Conservation (phyloP, 2,329 filamentous ascomycete species). For the Trichoderma sp. region DNA sequence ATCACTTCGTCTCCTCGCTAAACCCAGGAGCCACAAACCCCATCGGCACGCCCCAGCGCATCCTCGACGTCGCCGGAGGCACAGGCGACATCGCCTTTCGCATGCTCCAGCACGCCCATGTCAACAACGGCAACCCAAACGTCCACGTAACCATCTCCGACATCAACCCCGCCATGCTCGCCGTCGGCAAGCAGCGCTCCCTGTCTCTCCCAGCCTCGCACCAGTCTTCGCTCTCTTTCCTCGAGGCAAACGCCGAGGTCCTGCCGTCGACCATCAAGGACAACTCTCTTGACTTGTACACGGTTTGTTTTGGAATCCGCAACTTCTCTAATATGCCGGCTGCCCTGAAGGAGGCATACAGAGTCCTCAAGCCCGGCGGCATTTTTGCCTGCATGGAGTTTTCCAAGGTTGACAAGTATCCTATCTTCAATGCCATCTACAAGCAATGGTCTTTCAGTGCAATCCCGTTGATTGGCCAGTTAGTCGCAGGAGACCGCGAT, state of each 20-base stretch:
- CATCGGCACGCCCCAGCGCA: constrained; percentile 54
- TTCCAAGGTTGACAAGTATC: constrained; percentile 73
- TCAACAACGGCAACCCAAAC: constrained; percentile 68
- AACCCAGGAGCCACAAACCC: constrained; percentile 69
- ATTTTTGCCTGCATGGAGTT: constrained; percentile 98
- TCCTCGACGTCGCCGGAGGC: constrained; percentile 94
- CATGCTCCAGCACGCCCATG: constrained; percentile 85
- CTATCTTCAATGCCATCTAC: constrained; percentile 79
- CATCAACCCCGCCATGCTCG: constrained; percentile 94
- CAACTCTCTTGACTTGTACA: constrained; percentile 86
- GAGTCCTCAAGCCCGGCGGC: constrained; percentile 89
- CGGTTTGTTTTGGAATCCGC: constrained; percentile 93
- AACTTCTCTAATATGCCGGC: constrained; percentile 93
- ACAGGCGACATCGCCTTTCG: constrained; percentile 98
- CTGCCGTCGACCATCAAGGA: constrained; percentile 62
- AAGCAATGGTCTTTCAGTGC: constrained; percentile 94
- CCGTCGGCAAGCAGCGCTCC: constrained; percentile 79
- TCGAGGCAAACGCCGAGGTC: constrained; percentile 86
- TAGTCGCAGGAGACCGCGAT: constrained; percentile 89
- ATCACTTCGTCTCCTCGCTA: constrained; percentile 88
- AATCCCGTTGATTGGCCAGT: constrained; percentile 90
- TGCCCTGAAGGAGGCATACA: constrained; percentile 77
- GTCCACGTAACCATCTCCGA: constrained; percentile 89
- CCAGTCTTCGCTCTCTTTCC: constrained; percentile 64
- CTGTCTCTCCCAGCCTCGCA: constrained; percentile 53